Base-by-base conservation (phyloP, 1,284 basidiomycete species). In the Pseudozyma flocculosa region DNA sequence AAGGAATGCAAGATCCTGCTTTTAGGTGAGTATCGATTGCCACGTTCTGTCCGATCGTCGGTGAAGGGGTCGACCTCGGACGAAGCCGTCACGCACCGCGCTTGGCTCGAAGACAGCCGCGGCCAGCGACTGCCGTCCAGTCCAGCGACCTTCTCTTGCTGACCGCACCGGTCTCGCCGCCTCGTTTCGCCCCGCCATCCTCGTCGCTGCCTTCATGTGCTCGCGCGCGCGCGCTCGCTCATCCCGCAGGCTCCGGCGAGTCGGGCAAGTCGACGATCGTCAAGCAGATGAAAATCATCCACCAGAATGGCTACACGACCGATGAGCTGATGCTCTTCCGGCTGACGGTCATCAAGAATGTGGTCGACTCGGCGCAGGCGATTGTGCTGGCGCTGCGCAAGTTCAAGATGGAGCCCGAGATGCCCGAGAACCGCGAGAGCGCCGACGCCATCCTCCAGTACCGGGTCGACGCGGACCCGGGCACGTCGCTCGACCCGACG, bases 261-360 rank as follows among this genome's bases (percentile, higher is more conserved):
- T 93, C 90, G 0, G 94, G 93, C 30, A 96, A 96, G 81, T 89
- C 87, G 5, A 97, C 93, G 0, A 92, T 97, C 65, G 92, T 96
- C 43, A 97, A 96, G 80, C 94, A 97, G 80, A 97, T 97, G 93
- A 96, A 95, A 83, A 96, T 97, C 64, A 94, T 97, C 57, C 91
- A 96, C 79, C 91, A 96, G 79, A 88, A 89, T 70, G 94, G 94
- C 9, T 97, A 92, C 80, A 86, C 86, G 0, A 79, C 80, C 21
- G 85, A 90, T 1, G 93, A 97, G 79, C 84, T 93, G 37, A 81
- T 88, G 57, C 82, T 86, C 2, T 95, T 86, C 80, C 84, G 88
- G 36, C 84, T 87, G 1, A 87, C 88, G 18, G 87, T 97, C 38
- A 63, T 75, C 46, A 75, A 75, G 50, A 76, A 76, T 43, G 38